phyloP scores from a whole-genome alignment of 2,329 filamentous ascomycete genomes.

The Pseudopyricularia javanii region DNA sequence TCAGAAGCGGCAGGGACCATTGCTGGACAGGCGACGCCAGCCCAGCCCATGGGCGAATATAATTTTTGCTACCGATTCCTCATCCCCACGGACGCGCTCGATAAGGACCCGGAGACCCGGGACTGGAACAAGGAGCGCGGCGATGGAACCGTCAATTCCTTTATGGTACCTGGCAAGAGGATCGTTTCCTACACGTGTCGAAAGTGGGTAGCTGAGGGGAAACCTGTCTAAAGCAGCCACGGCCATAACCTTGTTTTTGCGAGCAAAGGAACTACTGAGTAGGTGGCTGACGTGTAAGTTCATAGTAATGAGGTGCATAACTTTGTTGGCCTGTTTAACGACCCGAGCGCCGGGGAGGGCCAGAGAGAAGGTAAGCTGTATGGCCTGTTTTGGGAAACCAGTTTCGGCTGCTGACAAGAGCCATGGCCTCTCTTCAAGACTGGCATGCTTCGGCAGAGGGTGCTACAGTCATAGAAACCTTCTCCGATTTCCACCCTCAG shows the following conservation, averaged over 20 bases:
- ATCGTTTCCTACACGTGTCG: conserved; percentile 5
- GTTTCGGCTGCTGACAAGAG: neutral
- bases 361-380: conserved; percentile 9
- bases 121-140: neutral
- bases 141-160: neutral
- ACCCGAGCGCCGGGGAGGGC: conserved; percentile 8
- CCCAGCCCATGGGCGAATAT: conserved; percentile 15
- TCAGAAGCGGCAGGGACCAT: conserved; percentile 10
- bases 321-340: conserved; percentile 19
- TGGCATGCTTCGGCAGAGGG: conserved; percentile 18
- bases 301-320: conserved; percentile 5
- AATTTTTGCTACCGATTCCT: conserved; percentile 22
- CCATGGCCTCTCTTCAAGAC: conserved; percentile 9
- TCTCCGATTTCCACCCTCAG: conserved; percentile 14
- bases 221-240: no score
- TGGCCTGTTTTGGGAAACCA: neutral
- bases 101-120: conserved; percentile 7
- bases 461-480: conserved; percentile 14
- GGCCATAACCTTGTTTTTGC: no score
- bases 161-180: neutral
- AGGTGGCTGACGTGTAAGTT: neutral
- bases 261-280: no score
- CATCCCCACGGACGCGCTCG: conserved; percentile 14
- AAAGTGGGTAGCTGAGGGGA: conserved; percentile 4
- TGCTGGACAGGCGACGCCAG: conserved; percentile 12